Base-by-base conservation (phyloP, 225 moss, liverwort and hornwort genomes). In the Neckera pumila region DNA sequence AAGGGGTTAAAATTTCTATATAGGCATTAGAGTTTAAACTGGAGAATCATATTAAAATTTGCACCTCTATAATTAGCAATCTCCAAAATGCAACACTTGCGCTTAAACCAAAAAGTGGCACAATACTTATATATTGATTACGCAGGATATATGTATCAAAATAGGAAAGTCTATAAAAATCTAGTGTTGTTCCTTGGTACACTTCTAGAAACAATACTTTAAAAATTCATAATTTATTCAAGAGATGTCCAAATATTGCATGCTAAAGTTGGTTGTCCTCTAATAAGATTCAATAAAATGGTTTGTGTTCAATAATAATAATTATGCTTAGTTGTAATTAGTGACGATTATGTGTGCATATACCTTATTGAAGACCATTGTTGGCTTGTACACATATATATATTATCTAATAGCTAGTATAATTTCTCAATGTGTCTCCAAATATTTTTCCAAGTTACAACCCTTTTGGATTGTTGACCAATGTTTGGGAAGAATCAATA, bases 101-200 rank as follows among this genome's bases (percentile, higher is more conserved):
- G 33, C 12, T 75, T 0, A 0, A 1, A 75, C 8, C 20, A 7
- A 20, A 49, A 49, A 49, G 2, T 12, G 0, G 33, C 5, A 75
- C 4, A 49, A 49, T 33, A 33, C 8, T 3, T 49, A 75, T 0
- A 12, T 33, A 7, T 33, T 17, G 11, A 51, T 76, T 21, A 33
- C 8, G 20, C 1, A 51, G 21, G 21, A 51, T 51, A 17, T 34
- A 33, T 2, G 1, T 21, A 51, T 33, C 20, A 49, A 47, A 45
- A 30, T 5, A 47, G 1, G 7, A 47, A 43, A 43, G 10, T 28
- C 10, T 30, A 28, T 6, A 4, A 18, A 12, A 28, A 3, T 0
- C 3, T 49, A 75, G 7, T 33, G 2, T 5, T 33, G 1, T 31
- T 49, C 47, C 4, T 43, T 16, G 5, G 3, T 9, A 42, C 43